Evolutionary conservation across 1,284 basidiomycete species (phyloP).

Genomic region (Schizophyllum commune): DNA sequence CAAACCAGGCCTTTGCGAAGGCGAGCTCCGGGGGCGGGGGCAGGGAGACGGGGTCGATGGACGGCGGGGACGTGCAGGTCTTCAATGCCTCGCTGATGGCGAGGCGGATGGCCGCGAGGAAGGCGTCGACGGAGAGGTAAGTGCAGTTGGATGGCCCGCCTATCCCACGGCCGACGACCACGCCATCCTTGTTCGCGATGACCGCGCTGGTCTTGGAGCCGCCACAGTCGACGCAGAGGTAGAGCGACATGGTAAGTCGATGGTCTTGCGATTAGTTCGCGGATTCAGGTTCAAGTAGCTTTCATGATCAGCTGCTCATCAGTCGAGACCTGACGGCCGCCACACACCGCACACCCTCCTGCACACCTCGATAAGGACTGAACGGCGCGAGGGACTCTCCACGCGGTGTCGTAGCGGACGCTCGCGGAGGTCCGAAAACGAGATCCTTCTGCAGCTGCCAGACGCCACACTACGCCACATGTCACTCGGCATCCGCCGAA

Average conservation of each 20-base stretch:
- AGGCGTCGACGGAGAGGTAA: conserved; percentile 46
- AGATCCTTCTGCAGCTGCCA: no score
- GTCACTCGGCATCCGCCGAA: no score
- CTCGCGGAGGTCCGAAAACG: no score
- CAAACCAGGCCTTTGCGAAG: conserved; percentile 69
- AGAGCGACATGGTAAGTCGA: conserved; percentile 46
- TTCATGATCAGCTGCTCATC: no score
- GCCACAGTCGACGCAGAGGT: conserved; percentile 75
- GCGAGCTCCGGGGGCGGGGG: conserved; percentile 27
- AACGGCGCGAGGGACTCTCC: no score
- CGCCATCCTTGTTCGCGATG: conserved; percentile 47
- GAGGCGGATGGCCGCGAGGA: conserved; percentile 37
- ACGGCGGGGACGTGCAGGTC: conserved; percentile 28
- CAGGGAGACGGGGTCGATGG: conserved; percentile 28
- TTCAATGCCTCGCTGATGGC: conserved; percentile 50
- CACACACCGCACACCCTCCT: conserved; percentile 5
- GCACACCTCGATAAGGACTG: not conserved
- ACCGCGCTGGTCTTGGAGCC: conserved; percentile 75
- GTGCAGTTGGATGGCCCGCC: conserved; percentile 65
- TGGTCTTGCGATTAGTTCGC: no score
- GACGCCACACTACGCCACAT: no score
- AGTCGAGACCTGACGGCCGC: no score
- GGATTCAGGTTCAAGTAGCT: no score
- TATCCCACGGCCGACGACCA: conserved; percentile 50
- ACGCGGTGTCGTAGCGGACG: no score